A percentile compares a stretch with the other conserved stretches of the same genome.
Conservation (phyloP, 2,329 filamentous ascomycete species). For the Aciculosporium take region DNA sequence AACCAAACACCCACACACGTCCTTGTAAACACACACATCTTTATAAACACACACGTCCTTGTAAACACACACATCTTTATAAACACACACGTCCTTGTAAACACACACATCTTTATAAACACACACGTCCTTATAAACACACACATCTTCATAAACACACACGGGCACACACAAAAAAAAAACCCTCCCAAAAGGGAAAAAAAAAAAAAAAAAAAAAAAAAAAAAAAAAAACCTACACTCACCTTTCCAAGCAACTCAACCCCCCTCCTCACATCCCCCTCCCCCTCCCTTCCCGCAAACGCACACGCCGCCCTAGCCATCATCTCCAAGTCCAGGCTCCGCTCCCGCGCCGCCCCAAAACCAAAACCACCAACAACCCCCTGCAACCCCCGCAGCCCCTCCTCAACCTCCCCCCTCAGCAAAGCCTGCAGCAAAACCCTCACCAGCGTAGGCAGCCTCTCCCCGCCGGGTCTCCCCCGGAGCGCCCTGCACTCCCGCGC, state of each 20-base stretch:
- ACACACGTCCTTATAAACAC: no score
- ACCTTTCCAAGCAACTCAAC: conserved; percentile 41
- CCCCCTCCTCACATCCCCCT: conserved; percentile 24
- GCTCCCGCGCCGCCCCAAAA: conserved; percentile 19
- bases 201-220: background rate
- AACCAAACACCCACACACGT: no score
- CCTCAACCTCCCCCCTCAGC: conserved; percentile 21
- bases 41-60: no score
- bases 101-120: no score
- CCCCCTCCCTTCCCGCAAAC: conserved; percentile 26
- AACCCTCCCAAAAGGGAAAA: background rate
- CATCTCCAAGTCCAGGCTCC: conserved; percentile 30
- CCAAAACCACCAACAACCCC: no score
- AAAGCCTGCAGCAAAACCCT: conserved; percentile 39
- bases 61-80: no score
- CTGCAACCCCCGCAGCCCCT: conserved; percentile 27
- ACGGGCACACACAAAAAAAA: no score
- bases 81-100: no score
- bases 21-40: no score
- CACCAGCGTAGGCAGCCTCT: conserved; percentile 40
- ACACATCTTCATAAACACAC: no score
- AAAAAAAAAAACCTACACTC: conserved; percentile 3
- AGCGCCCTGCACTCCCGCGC: conserved; percentile 39
- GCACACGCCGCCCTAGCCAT: conserved; percentile 28
- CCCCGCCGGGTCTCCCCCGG: conserved; percentile 12